These are phyloP conservation scores for Candida sojae DNA, from an alignment of 1,139 yeast species.

Conservation along the genomic window DNA sequence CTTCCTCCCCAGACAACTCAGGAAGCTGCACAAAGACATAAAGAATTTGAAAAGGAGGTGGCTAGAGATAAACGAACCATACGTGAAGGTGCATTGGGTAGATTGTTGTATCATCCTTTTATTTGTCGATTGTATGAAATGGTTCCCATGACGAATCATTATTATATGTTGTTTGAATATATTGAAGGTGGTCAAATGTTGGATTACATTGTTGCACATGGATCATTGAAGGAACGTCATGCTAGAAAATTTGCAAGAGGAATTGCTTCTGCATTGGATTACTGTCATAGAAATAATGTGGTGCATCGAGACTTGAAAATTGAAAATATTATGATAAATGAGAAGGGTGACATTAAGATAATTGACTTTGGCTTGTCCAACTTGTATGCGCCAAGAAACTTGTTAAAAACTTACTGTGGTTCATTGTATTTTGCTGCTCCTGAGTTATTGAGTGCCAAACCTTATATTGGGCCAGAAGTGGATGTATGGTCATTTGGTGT, in stretches of 20 bases:
- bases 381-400: conserved; percentile 68
- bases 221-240: conserved; percentile 88
- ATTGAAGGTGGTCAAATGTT: conserved; percentile 98
- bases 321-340: conserved; percentile 93
- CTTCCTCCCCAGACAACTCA: conserved; percentile 60
- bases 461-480: conserved; percentile 95
- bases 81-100: conserved; percentile 92
- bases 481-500: conserved; percentile 99
- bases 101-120: conserved; percentile 86
- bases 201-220: conserved; percentile 96
- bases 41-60: conserved; percentile 81
- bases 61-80: conserved; percentile 91
- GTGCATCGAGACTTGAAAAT: conserved; percentile 97
- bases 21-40: conserved; percentile 62
- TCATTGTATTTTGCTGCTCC: conserved; percentile 98
- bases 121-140: conserved; percentile 92
- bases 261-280: conserved; percentile 92
- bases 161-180: conserved; percentile 94
- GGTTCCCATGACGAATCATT: conserved; percentile 95
- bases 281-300: conserved; percentile 89
- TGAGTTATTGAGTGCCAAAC: conserved; percentile 87
- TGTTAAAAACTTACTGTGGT: conserved; percentile 94
- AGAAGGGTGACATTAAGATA: conserved; percentile 90
- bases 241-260: conserved; percentile 96
- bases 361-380: conserved; percentile 96